A percentile compares a stretch with the other conserved stretches of the same genome.
These are phyloP conservation scores for Gleditsia sinensis DNA, from an alignment of 306 rosid genomes.

Conservation along the genomic window DNA sequence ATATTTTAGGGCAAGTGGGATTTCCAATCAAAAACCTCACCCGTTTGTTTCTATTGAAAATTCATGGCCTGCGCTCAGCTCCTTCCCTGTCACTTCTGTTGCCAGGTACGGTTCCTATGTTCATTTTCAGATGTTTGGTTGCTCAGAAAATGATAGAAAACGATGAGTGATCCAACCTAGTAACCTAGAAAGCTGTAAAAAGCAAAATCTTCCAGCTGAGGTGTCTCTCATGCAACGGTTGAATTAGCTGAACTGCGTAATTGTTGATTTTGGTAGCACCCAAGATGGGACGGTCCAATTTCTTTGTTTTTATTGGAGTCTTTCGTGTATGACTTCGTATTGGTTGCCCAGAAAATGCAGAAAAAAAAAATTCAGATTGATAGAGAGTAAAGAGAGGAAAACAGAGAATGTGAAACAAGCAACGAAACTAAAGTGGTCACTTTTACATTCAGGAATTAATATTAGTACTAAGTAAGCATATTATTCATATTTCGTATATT, in stretches of 20 bases:
- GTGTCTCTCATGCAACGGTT: background rate
- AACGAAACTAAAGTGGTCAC: background rate
- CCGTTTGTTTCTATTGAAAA: background rate
- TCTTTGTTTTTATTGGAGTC: background rate
- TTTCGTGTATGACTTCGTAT: background rate
- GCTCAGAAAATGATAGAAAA: background rate
- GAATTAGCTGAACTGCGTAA: background rate
- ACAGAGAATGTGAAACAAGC: background rate
- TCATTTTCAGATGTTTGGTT: constrained; percentile 18
- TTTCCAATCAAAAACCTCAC: no score
- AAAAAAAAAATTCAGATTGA: background rate
- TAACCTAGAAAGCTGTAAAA: background rate
- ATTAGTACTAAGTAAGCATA: background rate
- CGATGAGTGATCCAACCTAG: background rate
- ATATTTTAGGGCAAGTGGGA: no score
- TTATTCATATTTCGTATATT: background rate
- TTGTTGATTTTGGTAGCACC: background rate
- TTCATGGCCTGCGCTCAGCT: constrained; percentile 41
- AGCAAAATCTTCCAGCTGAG: background rate
- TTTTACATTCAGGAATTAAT: background rate
- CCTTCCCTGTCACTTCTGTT: constrained; percentile 5
- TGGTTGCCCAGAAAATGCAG: background rate
- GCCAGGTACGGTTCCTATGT: constrained; percentile 23
- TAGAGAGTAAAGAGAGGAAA: background rate
- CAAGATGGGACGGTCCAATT: background rate